Evolutionary conservation across 805 yeast species (phyloP), one percentile per base, ranked within the genome.

Genomic region (Saturnispora bothae): DNA sequence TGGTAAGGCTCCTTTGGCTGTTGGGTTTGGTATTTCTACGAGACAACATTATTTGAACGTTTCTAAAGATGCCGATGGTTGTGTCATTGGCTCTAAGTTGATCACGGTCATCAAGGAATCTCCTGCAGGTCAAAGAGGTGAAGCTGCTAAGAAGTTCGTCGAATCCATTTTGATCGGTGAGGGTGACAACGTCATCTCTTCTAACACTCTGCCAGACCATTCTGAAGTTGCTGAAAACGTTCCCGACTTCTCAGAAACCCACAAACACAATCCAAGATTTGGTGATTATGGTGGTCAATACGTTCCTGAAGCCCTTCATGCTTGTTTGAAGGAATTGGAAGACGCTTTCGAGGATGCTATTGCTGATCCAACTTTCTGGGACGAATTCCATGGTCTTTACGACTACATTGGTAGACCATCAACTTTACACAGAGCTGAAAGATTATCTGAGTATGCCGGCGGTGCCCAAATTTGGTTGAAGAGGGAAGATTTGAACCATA

Each of bases 241-340:
- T 5, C 56, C 59, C 14, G 53, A 55, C 5, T 71, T 73, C 45
- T 66, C 66, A 41, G 92, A 81, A 57, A 43, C 46, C 4, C 92
- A 82, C 54, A 71, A 74, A 45, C 82, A 72, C 56, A 71, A 76
- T 48, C 80, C 89, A 41, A 70, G 81, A 45, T 89, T 89, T 52
- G 99, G 97, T 53, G 86, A 77, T 35, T 94, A 85, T 56, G 99
- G 99, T 58, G 99, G 99, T 43, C 98, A 92, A 65, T 92, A 85
- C 56, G 98, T 92, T 29, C 99, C 99, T 28, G 99, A 92, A 66
- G 84, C 94, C 17, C 66, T 92, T 53, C 89, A 88, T 62, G 74
- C 94, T 31, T 89, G 97, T 66, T 69, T 92, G 50, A 73, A 77
- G 44, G 95, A 92, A 63, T 71, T 92, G 41, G 98, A 92, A 65